Evolutionary conservation across 1,139 yeast genomes (phyloP).

Genomic region (Ogataea hybrid): DNA sequence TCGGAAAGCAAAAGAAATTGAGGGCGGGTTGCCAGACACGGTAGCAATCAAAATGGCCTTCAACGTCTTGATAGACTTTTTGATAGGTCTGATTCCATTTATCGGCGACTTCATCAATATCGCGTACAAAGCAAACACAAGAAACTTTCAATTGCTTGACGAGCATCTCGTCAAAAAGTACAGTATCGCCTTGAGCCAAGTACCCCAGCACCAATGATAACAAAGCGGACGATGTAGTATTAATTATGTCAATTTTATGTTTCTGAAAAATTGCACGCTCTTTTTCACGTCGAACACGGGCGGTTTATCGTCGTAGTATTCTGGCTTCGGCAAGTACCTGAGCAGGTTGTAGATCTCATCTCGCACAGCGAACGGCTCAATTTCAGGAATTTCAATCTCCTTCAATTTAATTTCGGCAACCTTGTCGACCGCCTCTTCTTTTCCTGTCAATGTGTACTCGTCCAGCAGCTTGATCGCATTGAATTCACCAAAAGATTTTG

Average conservation of each 20-base stretch:
- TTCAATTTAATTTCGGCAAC: slow-evolving; percentile 11
- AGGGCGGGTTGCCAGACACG: slow-evolving; percentile 60
- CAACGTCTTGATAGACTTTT: slow-evolving; percentile 64
- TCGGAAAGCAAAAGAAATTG: slow-evolving; percentile 49
- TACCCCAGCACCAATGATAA: neutral
- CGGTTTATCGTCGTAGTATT: slow-evolving; percentile 26
- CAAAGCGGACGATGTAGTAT: neutral
- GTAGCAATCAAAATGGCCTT: slow-evolving; percentile 53
- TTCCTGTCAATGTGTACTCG: slow-evolving; percentile 13
- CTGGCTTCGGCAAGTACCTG: slow-evolving; percentile 45
- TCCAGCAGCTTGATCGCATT: slow-evolving; percentile 35
- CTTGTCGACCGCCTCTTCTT: slow-evolving; percentile 12
- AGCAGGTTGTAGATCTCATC: slow-evolving; percentile 53
- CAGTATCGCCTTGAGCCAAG: slow-evolving; percentile 7
- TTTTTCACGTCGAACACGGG: slow-evolving; percentile 26
- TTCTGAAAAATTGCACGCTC: slow-evolving; percentile 25
- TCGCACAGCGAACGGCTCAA: slow-evolving; percentile 43
- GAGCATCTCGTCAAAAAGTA: slow-evolving; percentile 49
- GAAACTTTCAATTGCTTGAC: slow-evolving; percentile 68
- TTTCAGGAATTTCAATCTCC: slow-evolving; percentile 11
- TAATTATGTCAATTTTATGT: slow-evolving; percentile 10
- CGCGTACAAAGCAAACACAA: slow-evolving; percentile 69
- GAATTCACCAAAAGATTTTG: slow-evolving; percentile 44
- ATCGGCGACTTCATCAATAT: slow-evolving; percentile 70
- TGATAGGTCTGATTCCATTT: slow-evolving; percentile 67